phyloP scores from a whole-genome alignment of 257 asterid genomes.

The Solanum dulcamara region DNA sequence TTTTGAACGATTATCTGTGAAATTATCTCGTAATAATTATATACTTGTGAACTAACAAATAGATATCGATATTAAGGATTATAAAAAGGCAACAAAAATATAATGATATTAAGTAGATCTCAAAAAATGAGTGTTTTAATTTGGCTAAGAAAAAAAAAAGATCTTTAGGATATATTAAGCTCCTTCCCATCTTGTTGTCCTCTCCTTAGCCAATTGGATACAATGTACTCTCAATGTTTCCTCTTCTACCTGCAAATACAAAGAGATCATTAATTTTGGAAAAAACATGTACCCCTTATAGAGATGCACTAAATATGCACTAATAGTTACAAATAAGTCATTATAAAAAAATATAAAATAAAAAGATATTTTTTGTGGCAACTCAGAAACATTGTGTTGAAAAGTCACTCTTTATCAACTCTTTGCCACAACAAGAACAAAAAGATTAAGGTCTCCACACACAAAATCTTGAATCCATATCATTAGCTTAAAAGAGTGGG shows the following conservation, averaged over 20 bases:
- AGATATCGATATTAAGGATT: neutral
- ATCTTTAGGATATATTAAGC: neutral
- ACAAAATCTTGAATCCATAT: neutral
- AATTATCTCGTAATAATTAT: neutral
- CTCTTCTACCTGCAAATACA: conserved; percentile 38
- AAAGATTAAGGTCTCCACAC: neutral
- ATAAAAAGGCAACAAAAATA: neutral
- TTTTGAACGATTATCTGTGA: neutral
- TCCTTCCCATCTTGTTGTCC: neutral
- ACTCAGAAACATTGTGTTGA: neutral
- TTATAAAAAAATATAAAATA: neutral
- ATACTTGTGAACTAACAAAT: neutral
- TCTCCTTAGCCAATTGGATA: conserved; percentile 25
- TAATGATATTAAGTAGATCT: neutral
- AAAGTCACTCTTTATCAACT: neutral
- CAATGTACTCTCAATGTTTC: conserved; percentile 34
- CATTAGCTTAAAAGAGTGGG: neutral
- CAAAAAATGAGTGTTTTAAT: neutral
- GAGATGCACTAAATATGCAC: neutral
- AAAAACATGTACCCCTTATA: neutral
- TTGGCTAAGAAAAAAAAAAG: too few relatives aligned
- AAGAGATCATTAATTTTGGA: neutral
- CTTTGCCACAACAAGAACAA: neutral
- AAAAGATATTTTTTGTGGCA: neutral
- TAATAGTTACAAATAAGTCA: neutral